Conservation (phyloP, 345 rosid species). For the Chamaenerion angustifolium region DNA sequence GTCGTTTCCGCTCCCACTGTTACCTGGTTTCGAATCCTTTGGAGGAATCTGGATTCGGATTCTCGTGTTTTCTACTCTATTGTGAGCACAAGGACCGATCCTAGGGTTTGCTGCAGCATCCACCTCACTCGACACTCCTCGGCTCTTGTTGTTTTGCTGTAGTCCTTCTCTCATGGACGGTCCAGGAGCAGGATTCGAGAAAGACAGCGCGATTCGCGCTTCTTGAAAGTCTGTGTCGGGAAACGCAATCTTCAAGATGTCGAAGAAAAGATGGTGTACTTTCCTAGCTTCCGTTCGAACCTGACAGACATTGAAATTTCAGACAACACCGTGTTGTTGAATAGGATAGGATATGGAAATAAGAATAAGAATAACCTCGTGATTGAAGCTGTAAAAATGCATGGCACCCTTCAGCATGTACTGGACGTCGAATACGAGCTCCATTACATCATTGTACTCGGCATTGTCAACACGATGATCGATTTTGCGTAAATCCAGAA, state of each 20-base stretch:
- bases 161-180: slow-evolving; percentile 14
- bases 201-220: slow-evolving; percentile 63
- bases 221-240: slow-evolving; percentile 83
- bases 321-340: no score
- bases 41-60: slow-evolving; percentile 51
- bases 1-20: slow-evolving; percentile 45
- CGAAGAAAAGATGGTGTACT: slow-evolving; percentile 95
- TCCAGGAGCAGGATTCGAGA: slow-evolving; percentile 39
- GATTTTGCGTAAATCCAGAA: slow-evolving; percentile 75
- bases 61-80: slow-evolving; percentile 44
- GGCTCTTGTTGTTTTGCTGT: slow-evolving; percentile 30
- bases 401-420: slow-evolving; percentile 75
- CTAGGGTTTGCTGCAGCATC: no score
- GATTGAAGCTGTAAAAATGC: slow-evolving; percentile 73
- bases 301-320: slow-evolving; percentile 22
- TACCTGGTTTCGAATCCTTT: slow-evolving; percentile 56
- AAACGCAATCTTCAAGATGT: slow-evolving; percentile 80
- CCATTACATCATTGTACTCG: slow-evolving; percentile 73
- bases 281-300: slow-evolving; percentile 91
- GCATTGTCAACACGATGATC: slow-evolving; percentile 73
- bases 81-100: slow-evolving; percentile 19
- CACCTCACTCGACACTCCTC: slow-evolving; percentile 52
- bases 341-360: no score
- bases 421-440: slow-evolving; percentile 84
- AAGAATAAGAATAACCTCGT: slow-evolving; percentile 80